These are phyloP conservation scores for Chaetoceros tenuissimus DNA, from an alignment of 108 stramenopile species.

Conservation along the genomic window DNA sequence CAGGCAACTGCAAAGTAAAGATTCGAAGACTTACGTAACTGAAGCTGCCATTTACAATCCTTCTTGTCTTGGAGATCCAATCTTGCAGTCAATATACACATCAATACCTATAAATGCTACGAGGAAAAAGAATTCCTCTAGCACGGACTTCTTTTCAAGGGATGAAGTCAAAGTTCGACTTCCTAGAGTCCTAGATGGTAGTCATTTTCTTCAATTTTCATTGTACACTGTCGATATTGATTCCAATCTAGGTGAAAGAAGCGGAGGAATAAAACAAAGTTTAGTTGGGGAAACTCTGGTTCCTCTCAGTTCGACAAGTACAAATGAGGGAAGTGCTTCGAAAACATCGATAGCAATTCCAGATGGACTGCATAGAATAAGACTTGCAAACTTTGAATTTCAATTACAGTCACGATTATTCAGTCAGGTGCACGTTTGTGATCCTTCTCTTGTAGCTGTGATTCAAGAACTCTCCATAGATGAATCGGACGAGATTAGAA, in stretches of 20 bases:
- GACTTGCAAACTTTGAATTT: slow-evolving; percentile 65
- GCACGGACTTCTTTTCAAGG: slow-evolving; percentile 26
- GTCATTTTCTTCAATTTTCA: slow-evolving; percentile 54
- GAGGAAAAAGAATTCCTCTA: slow-evolving; percentile 10
- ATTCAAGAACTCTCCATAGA: slow-evolving; percentile 54
- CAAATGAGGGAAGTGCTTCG: slow-evolving; percentile 41
- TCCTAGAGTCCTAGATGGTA: slow-evolving; percentile 67
- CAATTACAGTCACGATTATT: slow-evolving; percentile 64
- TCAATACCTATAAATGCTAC: slow-evolving; percentile 22
- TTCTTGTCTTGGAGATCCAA: slow-evolving; percentile 50
- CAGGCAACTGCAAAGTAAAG: slow-evolving; percentile 16
- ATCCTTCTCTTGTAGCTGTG: slow-evolving; percentile 56
- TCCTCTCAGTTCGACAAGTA: slow-evolving; percentile 53
- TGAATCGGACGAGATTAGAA: slow-evolving; percentile 2
- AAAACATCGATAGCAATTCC: slow-evolving; percentile 72
- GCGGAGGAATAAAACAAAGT: background rate
- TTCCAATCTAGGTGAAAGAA: slow-evolving; percentile 8
- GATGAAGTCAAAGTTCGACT: slow-evolving; percentile 80
- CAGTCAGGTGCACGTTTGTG: slow-evolving; percentile 59
- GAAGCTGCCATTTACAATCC: slow-evolving; percentile 60
- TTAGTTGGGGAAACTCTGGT: slow-evolving; percentile 49
- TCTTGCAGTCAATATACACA: slow-evolving; percentile 49
- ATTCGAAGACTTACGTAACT: slow-evolving; percentile 23
- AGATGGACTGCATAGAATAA: slow-evolving; percentile 71
- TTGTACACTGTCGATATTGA: slow-evolving; percentile 38